Evolutionary conservation across 2,329 filamentous ascomycete species (phyloP), one percentile per base, ranked within the genome.

Genomic region (Aspergillus caelatus): DNA sequence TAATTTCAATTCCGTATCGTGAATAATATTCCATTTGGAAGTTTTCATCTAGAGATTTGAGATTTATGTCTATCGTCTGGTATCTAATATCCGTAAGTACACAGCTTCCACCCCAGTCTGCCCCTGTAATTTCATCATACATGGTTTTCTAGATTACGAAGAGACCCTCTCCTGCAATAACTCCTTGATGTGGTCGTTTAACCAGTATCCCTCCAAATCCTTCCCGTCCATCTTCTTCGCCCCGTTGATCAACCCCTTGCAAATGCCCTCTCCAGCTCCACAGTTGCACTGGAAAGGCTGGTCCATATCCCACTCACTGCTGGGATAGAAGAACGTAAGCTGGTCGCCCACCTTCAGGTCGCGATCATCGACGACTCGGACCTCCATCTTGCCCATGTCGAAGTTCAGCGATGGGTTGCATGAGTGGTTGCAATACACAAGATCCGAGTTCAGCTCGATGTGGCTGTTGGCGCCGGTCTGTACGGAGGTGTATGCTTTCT

Each of bases 371-470:
- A 75, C 75, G 1, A 79, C 78, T 9, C 78, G 75, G 45, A 79
- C 74, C 59, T 80, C 78, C 73, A 78, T 76, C 58, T 72, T 73
- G 23, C 68, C 63, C 74, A 85, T 85, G 68, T 87, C 84, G 67
- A 87, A 85, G 58, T 85, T 79, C 16, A 87, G 66, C 4, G 80
- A 80, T 0, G 85, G 85, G 12, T 71, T 73, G 72, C 84, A 87
- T 2, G 81, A 84, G 74, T 87, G 85, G 75, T 87, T 88, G 76
- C 84, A 81, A 74, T 81, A 87, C 28, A 86, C 80, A 12, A 87
- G 76, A 67, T 86, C 85, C 63, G 79, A 83, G 74, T 86, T 86
- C 6, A 86, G 79, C 67, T 87, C 84, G 67, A 87, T 84, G 72
- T 87, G 84, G 0, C 79, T 76, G 60, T 79, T 77, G 26, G 72